Evolutionary conservation across 352 stramenopile species (phyloP).

Genomic region (Phytophthora cactorum): DNA sequence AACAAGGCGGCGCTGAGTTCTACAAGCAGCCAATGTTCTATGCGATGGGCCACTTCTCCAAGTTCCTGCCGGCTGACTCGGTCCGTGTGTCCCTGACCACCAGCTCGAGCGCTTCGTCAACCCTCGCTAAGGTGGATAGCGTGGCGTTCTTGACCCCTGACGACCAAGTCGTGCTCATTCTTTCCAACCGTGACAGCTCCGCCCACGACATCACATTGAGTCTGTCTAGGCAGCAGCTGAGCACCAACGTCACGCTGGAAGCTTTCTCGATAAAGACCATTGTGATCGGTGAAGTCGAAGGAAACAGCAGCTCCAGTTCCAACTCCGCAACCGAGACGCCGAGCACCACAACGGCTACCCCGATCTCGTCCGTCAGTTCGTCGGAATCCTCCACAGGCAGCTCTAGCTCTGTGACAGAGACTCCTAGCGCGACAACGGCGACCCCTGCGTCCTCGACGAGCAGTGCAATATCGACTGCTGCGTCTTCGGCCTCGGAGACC

Average conservation of each 20-base stretch:
- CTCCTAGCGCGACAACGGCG: slow-evolving; percentile 3
- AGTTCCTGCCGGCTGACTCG: slow-evolving; percentile 65
- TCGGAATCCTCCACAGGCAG: slow-evolving; percentile 4
- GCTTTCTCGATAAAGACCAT: slow-evolving; percentile 60
- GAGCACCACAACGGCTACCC: slow-evolving; percentile 8
- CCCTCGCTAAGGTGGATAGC: slow-evolving; percentile 45
- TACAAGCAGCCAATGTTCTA: slow-evolving; percentile 90
- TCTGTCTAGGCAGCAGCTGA: slow-evolving; percentile 43
- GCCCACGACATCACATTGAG: slow-evolving; percentile 47
- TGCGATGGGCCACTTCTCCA: slow-evolving; percentile 73
- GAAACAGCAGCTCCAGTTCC: slow-evolving; percentile 23
- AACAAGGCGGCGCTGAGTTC: slow-evolving; percentile 62
- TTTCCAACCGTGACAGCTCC: slow-evolving; percentile 56
- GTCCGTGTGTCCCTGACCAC: slow-evolving; percentile 47
- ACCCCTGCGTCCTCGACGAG: background rate
- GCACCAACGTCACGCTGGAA: slow-evolving; percentile 42
- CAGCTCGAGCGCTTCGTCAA: slow-evolving; percentile 37
- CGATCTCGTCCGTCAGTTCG: background rate
- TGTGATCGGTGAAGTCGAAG: slow-evolving; percentile 41
- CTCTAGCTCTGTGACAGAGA: slow-evolving; percentile 19
- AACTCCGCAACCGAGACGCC: slow-evolving; percentile 16
- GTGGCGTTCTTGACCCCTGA: slow-evolving; percentile 59
- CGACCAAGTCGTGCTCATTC: slow-evolving; percentile 53
- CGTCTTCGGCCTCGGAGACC: slow-evolving; percentile 11
- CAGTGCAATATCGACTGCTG: background rate